phyloP scores from a whole-genome alignment of 2,329 filamentous ascomycete genomes.

The Blastomyces gilchristii region DNA sequence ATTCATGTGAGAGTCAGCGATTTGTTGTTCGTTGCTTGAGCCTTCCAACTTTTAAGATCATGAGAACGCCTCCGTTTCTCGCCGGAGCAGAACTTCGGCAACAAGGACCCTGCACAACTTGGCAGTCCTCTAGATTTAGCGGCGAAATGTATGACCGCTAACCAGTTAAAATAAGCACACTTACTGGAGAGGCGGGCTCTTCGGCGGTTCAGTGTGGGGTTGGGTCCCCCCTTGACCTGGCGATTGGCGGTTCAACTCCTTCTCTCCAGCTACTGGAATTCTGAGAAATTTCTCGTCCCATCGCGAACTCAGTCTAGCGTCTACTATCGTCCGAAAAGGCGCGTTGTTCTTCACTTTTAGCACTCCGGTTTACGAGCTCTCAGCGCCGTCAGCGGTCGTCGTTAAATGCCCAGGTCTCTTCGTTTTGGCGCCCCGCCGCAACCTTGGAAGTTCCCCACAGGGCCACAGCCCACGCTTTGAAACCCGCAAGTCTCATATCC shows the following conservation, averaged over 20 bases:
- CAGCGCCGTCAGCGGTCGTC: not conserved
- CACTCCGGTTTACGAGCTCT: conserved; percentile 1
- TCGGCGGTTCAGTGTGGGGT: conserved; percentile 4
- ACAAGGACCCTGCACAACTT: not conserved
- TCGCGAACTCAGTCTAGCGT: not conserved
- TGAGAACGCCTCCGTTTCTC: conserved; percentile 1
- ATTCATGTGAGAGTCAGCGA: not conserved
- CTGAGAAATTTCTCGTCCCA: conserved; percentile 1
- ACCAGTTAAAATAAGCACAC: not conserved
- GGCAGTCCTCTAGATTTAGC: not conserved
- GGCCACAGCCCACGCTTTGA: not conserved
- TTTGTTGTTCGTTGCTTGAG: not conserved
- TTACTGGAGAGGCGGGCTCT: not conserved
- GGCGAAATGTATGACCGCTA: not conserved
- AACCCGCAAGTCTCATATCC: conserved; percentile 10
- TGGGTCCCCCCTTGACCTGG: not conserved
- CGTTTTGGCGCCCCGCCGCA: not conserved
- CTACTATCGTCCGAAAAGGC: not conserved
- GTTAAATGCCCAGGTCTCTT: not conserved
- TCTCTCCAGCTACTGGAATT: not conserved
- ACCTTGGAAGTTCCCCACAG: conserved; percentile 4
- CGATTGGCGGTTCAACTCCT: conserved; percentile 1
- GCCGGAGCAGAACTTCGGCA: conserved; percentile 3
- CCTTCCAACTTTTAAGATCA: not conserved
- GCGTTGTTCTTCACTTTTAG: not conserved